A percentile compares a stretch with the other conserved stretches of the same genome.
Evolutionary conservation across 495 filamentous ascomycete species (phyloP).

Genomic region (Penicillium nucicola): DNA sequence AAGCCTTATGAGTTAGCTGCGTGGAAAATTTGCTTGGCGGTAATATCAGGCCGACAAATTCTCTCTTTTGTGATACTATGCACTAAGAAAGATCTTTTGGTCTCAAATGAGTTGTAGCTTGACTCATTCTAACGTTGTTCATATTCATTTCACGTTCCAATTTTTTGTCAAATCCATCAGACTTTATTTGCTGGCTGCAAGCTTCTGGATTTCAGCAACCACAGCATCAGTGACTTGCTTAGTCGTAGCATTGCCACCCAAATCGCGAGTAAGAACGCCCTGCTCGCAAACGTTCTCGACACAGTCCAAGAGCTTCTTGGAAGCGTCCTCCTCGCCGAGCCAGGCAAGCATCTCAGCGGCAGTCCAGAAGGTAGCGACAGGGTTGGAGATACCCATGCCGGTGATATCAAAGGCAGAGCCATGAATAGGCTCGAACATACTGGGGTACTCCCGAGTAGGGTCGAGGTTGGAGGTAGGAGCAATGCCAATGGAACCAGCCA

Average conservation of each 20-base stretch:
- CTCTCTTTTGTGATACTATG: too few relatives aligned
- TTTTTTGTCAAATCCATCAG: neutral
- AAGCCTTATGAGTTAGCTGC: too few relatives aligned
- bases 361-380: constrained; percentile 68
- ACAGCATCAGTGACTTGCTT: constrained; percentile 61
- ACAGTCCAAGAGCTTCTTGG: constrained; percentile 51
- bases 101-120: neutral
- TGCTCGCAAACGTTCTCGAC: constrained; percentile 60
- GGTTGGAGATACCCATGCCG: constrained; percentile 69
- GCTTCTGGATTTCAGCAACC: constrained; percentile 51
- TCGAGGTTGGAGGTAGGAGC: constrained; percentile 64
- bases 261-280: constrained; percentile 58
- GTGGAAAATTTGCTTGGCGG: too few relatives aligned
- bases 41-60: too few relatives aligned
- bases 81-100: neutral
- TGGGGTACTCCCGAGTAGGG: constrained; percentile 56
- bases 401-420: constrained; percentile 70
- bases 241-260: constrained; percentile 54
- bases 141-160: neutral
- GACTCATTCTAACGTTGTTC: neutral
- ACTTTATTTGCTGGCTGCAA: constrained; percentile 5
- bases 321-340: constrained; percentile 56
- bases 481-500: constrained; percentile 56
- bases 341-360: constrained; percentile 66
- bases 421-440: constrained; percentile 69